phyloP scores from a whole-genome alignment of 2,329 filamentous ascomycete genomes.

The Pseudogymnoascus pannorum region DNA sequence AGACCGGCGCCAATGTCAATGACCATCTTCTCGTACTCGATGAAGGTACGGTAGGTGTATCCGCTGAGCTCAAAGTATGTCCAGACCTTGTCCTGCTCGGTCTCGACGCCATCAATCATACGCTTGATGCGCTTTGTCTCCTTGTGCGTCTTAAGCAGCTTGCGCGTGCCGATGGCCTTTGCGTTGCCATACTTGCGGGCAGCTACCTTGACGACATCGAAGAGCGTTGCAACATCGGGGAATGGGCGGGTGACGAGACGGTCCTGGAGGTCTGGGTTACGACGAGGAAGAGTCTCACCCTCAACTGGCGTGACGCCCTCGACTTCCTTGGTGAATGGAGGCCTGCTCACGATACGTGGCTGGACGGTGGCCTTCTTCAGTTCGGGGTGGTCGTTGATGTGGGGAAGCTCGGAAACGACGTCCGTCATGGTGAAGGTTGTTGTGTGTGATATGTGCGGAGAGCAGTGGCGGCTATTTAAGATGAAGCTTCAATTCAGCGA shows the following conservation, averaged over 20 bases:
- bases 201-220: conserved; percentile 65
- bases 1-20: conserved; percentile 63
- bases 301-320: conserved; percentile 47
- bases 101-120: conserved; percentile 71
- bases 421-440: conserved; percentile 8
- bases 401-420: conserved; percentile 1
- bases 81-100: conserved; percentile 80
- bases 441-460: background rate
- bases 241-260: conserved; percentile 47
- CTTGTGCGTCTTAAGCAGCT: conserved; percentile 66
- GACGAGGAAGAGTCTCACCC: conserved; percentile 63
- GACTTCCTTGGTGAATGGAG: conserved; percentile 54
- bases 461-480: background rate
- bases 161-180: conserved; percentile 62
- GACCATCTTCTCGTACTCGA: conserved; percentile 66
- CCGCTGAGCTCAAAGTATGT: conserved; percentile 76
- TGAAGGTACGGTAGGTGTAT: conserved; percentile 71
- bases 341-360: conserved; percentile 32
- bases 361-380: conserved; percentile 27
- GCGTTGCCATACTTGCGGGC: conserved; percentile 58
- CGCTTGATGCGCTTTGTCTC: conserved; percentile 63
- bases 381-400: background rate
- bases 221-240: conserved; percentile 59
- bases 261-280: conserved; percentile 50
- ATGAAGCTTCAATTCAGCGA: background rate